Evolutionary conservation across 768 basidiomycete genomes (phyloP), one percentile per base, ranked within the genome.

Genomic region (Auricularia sp.): DNA sequence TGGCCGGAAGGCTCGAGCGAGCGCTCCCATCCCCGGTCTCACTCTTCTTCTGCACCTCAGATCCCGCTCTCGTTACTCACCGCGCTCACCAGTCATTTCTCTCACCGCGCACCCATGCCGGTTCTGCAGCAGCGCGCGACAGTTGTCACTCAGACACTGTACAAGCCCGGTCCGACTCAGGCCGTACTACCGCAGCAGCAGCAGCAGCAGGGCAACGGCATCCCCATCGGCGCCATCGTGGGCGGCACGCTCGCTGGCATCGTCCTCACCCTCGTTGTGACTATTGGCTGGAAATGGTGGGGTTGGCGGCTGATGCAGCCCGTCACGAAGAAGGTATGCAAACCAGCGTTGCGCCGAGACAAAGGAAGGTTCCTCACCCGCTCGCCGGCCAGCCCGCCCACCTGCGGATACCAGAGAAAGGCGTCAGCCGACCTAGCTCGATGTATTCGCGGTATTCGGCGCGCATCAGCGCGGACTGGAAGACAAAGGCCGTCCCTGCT

Each of bases 221-320:
- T 84, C 6, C 84, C 84, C 7, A 70, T 85, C 10, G 79, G 71
- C 11, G 79, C 82, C 11, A 81, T 86, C 66, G 81, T 75, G 5
- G 83, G 83, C 5, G 84, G 84, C 8, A 73, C 77, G 0, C 75
- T 70, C 2, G 84, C 75, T 0, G 85, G 85, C 24, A 75, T 78
- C 36, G 62, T 78, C 7, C 73, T 86, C 11, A 83, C 82, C 4
- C 64, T 84, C 18, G 69, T 74, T 6, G 70, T 75, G 3, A 77
- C 79, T 7, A 65, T 79, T 47, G 74, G 73, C 24, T 85, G 83
- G 82, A 70, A 77, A 51, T 78, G 73, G 65, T 83, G 81, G 81
- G 79, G 81, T 16, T 74, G 71, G 67, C 71, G 56, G 14, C 56
- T 59, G 7, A 59, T 29, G 29, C 56, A 59, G 56, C 56, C 70